Evolutionary conservation across 495 filamentous ascomycete species (phyloP).

Genomic region (Neurospora tetraspora): DNA sequence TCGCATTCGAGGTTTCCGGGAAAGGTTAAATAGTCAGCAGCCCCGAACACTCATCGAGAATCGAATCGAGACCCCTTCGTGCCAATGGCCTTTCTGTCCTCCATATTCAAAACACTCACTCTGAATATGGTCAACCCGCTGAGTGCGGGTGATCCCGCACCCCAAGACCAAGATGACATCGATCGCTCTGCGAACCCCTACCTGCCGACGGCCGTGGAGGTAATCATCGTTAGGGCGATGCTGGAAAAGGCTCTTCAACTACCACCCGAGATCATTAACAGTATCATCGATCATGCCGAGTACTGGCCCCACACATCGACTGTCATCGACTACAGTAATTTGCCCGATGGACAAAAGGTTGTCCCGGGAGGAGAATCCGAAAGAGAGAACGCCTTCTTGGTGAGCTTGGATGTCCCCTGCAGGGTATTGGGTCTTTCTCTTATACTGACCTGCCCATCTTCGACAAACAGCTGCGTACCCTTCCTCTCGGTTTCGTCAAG

Average conservation of each 20-base stretch:
- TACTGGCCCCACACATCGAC: slow-evolving; percentile 54
- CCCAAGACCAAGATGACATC: slow-evolving; percentile 8
- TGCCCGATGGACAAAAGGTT: neutral
- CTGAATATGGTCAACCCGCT: neutral
- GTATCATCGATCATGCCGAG: slow-evolving; percentile 57
- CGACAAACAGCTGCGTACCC: slow-evolving; percentile 27
- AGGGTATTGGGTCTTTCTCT: no score
- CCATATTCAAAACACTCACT: neutral
- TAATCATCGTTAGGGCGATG: slow-evolving; percentile 36
- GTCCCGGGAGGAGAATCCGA: slow-evolving; percentile 6
- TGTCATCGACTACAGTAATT: slow-evolving; percentile 10
- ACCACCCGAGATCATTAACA: slow-evolving; percentile 56
- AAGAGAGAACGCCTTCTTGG: slow-evolving; percentile 29
- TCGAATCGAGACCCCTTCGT: neutral
- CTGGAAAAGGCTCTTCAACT: slow-evolving; percentile 30
- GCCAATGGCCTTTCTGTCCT: neutral
- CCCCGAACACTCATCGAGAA: neutral
- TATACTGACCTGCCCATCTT: neutral
- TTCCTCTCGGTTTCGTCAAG: slow-evolving; percentile 29
- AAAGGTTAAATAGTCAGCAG: neutral
- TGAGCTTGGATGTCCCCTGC: slow-evolving; percentile 7
- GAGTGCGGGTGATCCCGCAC: slow-evolving; percentile 9
- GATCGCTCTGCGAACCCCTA: slow-evolving; percentile 3
- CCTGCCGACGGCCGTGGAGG: slow-evolving; percentile 31
- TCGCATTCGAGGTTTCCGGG: neutral